phyloP scores from a whole-genome alignment of 192 early-diverging fungal species.

The Powellomyces hirtus region DNA sequence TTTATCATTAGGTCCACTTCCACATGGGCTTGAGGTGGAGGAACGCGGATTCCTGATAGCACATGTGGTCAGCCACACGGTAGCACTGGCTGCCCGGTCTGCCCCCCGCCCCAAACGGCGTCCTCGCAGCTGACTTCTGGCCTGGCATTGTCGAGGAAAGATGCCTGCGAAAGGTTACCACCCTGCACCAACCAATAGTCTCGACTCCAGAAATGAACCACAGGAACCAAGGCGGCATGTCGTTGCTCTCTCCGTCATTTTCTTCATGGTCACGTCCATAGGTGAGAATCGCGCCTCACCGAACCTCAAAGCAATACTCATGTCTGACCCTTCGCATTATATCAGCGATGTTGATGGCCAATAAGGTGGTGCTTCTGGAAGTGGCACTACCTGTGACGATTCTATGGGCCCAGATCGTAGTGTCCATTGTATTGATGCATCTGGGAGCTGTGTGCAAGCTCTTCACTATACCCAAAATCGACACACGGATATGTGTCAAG shows the following conservation, averaged over 20 bases:
- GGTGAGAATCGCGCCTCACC: constrained; percentile 15
- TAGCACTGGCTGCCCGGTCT: no score
- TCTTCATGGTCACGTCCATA: constrained; percentile 36
- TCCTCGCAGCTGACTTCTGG: no score
- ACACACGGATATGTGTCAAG: background rate
- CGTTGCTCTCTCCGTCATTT: constrained; percentile 5
- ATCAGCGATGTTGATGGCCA: constrained; percentile 36
- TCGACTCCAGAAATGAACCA: no score
- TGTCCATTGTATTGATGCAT: constrained; percentile 50
- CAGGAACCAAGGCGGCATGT: background rate
- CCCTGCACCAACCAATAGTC: no score
- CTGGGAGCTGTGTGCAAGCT: constrained; percentile 22
- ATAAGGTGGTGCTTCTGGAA: constrained; percentile 48
- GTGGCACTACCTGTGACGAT: constrained; percentile 50
- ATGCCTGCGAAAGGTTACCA: no score
- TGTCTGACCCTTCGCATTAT: background rate
- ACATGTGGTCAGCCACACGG: no score
- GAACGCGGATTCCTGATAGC: no score
- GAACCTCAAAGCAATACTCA: background rate
- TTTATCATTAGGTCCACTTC: no score
- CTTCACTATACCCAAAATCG: constrained; percentile 10
- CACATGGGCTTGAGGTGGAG: no score
- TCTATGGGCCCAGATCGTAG: constrained; percentile 53
- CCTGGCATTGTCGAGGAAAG: no score
- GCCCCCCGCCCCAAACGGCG: no score